phyloP scores from a whole-genome alignment of 2,329 filamentous ascomycete genomes.

The Bipolaris zeicola region DNA sequence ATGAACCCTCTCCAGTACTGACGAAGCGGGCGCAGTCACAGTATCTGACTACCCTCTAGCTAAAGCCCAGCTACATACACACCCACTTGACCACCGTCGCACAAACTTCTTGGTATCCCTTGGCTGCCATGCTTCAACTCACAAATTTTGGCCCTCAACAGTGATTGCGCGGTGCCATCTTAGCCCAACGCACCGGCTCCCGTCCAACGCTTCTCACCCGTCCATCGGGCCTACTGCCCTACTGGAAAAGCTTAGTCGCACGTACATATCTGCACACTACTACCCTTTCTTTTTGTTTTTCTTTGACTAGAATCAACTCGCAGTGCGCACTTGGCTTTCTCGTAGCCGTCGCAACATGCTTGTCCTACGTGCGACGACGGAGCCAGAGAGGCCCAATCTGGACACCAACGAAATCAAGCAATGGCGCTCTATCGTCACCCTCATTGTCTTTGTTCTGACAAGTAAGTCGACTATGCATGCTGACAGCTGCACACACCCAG shows the following conservation, averaged over 20 bases:
- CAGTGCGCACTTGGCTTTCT: background rate
- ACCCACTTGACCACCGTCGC: background rate
- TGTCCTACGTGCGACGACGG: slow-evolving; percentile 10
- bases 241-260: slow-evolving; percentile 3
- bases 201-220: slow-evolving; percentile 2
- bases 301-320: background rate
- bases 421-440: slow-evolving; percentile 73
- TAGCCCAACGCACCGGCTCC: slow-evolving; percentile 1
- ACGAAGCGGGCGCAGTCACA: background rate
- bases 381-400: slow-evolving; percentile 27
- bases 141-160: background rate
- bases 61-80: background rate
- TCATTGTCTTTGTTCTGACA: slow-evolving; percentile 71
- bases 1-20: background rate
- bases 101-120: slow-evolving; percentile 10
- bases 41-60: background rate
- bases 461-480: slow-evolving; percentile 59
- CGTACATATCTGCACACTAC: background rate
- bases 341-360: slow-evolving; percentile 9
- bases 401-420: slow-evolving; percentile 63
- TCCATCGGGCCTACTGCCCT: slow-evolving; percentile 11
- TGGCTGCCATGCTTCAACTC: slow-evolving; percentile 16
- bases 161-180: background rate
- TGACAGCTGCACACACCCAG: background rate
- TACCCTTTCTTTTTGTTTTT: background rate